Evolutionary conservation across 2,329 filamentous ascomycete genomes (phyloP).

Genomic region (Aspergillus intermedius): DNA sequence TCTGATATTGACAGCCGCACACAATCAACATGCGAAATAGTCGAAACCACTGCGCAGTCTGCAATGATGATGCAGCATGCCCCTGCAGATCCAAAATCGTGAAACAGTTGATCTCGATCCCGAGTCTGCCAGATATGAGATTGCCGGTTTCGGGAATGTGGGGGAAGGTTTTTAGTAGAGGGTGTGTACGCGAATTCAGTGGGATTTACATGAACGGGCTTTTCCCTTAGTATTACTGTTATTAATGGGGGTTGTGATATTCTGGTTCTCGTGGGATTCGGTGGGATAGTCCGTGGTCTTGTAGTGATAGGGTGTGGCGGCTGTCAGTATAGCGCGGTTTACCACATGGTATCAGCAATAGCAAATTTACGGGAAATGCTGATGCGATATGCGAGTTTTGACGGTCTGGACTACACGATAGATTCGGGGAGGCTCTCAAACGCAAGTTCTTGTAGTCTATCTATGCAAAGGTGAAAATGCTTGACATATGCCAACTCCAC

Average conservation of each 20-base stretch:
- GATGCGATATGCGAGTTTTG: too few species aligned
- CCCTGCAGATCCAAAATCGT: background rate
- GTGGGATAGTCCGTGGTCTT: background rate
- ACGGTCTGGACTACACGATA: too few species aligned
- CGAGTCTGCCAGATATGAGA: background rate
- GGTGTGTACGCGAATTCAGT: too few species aligned
- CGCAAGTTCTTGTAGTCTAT: too few species aligned
- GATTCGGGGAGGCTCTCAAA: too few species aligned
- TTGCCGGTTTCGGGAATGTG: background rate
- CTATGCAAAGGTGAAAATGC: too few species aligned
- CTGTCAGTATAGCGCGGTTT: background rate
- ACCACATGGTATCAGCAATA: too few species aligned
- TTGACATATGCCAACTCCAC: too few species aligned
- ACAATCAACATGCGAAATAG: background rate
- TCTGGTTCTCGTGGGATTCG: background rate
- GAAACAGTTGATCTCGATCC: background rate
- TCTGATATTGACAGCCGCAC: too few species aligned
- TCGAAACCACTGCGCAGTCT: background rate
- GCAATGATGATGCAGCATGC: background rate
- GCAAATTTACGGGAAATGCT: too few species aligned
- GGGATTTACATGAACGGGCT: background rate
- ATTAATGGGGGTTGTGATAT: background rate
- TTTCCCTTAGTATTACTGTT: background rate
- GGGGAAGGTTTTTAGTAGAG: background rate
- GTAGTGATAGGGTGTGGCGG: background rate